Conservation (phyloP, 352 stramenopile species). For the Phytopythium helicoides region DNA sequence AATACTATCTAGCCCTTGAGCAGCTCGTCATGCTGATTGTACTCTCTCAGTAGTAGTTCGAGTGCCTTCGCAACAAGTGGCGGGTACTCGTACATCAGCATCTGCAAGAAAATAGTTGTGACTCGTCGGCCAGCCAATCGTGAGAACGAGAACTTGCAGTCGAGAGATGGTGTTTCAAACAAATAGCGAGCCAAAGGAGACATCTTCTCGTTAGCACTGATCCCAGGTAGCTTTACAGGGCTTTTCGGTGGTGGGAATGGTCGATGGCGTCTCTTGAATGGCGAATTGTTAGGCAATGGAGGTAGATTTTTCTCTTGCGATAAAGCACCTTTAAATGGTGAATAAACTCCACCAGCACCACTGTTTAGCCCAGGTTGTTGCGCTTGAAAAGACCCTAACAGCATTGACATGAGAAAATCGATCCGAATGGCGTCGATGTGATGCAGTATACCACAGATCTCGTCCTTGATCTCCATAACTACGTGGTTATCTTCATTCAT, state of each 20-base stretch:
- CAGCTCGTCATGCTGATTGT: conserved; percentile 70
- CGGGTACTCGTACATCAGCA: conserved; percentile 81
- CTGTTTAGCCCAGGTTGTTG: conserved; percentile 11
- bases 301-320: background rate
- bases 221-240: background rate
- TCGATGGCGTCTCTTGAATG: background rate
- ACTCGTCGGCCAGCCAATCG: conserved; percentile 36
- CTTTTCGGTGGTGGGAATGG: background rate
- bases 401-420: conserved; percentile 61
- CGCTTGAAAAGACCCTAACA: conserved; percentile 43
- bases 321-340: background rate
- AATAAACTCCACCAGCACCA: conserved; percentile 3
- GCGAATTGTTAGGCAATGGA: background rate
- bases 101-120: conserved; percentile 67
- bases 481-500: conserved; percentile 43
- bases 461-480: conserved; percentile 76
- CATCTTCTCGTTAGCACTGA: conserved; percentile 28
- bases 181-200: conserved; percentile 48
- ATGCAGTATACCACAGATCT: conserved; percentile 62
- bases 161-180: conserved; percentile 41
- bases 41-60: conserved; percentile 68
- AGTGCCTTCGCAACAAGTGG: conserved; percentile 69
- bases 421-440: conserved; percentile 56
- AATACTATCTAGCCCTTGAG: conserved; percentile 62
- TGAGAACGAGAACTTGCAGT: conserved; percentile 60